Base-by-base conservation (phyloP, 768 basidiomycete species). In the Atractiella rhizophila region DNA sequence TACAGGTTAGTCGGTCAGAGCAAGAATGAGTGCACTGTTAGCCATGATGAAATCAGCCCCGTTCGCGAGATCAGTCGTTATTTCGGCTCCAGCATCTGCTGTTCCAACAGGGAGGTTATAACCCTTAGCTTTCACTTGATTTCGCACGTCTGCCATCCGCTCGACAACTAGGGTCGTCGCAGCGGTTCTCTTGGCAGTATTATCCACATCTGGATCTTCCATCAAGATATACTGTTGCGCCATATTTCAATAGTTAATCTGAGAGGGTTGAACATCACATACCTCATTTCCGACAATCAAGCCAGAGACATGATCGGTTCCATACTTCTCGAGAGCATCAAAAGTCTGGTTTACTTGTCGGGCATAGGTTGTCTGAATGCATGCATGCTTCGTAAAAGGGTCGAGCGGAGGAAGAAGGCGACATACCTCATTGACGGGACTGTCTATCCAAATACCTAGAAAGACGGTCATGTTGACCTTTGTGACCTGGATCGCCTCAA, bases 251-350 rank as follows among this genome's bases (percentile, higher is more conserved):
- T 30, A n/a, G 32, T 16, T 30, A 7, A 10, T 4, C 21, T 15
- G 23, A 4, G 13, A 19, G 12, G 23, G n/a, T 26, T 4, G 28
- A 10, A 21, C 12, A 85, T 65, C 54, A 82, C 78, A 55, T 70
- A 81, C 59, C n/a, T 88, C 83, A 55, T 91, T 88, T 26, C 88
- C 85, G 26, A 91, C 85, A 4, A 76, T 85, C 28, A 94, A 53
- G 8, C 88, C 88, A 0, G 61, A 62, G 39, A 94, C 68, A 51
- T 83, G 58, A 44, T 68, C 68, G 2, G 69, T 67, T 25, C 86
- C 86, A 54, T 74, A 94, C 1, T 68, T 72, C 55, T 74, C 55
- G 40, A 94, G 60, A 2, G 75, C 82, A 3, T 63, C 56, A n/a
- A 39, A 34, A 8, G 35, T 43, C 18, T 60, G 57, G 45, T 68